A percentile compares a stretch with the other conserved stretches of the same genome.
phyloP scores from a whole-genome alignment of 306 rosid species.

The Cicer chorassanicum region DNA sequence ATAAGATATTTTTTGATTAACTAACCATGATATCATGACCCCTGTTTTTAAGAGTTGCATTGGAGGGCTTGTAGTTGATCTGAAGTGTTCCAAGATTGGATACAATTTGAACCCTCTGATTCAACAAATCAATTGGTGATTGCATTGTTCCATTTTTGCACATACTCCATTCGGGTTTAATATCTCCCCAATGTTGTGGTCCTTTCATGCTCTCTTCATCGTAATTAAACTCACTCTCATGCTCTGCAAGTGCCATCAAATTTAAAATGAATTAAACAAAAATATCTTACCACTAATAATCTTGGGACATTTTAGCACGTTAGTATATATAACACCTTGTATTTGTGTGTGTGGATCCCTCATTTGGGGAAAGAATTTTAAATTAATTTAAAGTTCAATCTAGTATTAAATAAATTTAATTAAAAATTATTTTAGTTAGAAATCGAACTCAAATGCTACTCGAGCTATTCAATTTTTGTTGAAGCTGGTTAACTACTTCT shows the following conservation, averaged over 20 bases:
- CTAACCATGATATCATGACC: conserved; percentile 78
- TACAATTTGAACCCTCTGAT: conserved; percentile 54
- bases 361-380: too few species aligned
- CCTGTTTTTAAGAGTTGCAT: conserved; percentile 70
- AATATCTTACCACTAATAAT: not conserved
- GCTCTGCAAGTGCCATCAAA: conserved; percentile 48
- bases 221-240: conserved; percentile 66
- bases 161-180: conserved; percentile 59
- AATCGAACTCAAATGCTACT: too few species aligned
- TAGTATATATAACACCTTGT: too few species aligned
- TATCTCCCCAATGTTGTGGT: conserved; percentile 70
- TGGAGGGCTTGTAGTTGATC: conserved; percentile 53
- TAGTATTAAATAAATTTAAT: too few species aligned
- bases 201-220: conserved; percentile 50
- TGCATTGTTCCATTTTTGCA: conserved; percentile 72
- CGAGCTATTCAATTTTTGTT: too few species aligned
- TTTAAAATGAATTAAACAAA: not conserved
- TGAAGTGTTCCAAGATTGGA: conserved; percentile 47
- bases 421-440: too few species aligned
- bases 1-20: not conserved
- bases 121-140: conserved; percentile 69
- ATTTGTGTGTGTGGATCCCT: too few species aligned
- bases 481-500: too few species aligned
- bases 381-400: too few species aligned
- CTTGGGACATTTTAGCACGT: too few species aligned